Evolutionary conservation across 306 rosid genomes (phyloP).

Genomic region (Nissolia schottii): DNA sequence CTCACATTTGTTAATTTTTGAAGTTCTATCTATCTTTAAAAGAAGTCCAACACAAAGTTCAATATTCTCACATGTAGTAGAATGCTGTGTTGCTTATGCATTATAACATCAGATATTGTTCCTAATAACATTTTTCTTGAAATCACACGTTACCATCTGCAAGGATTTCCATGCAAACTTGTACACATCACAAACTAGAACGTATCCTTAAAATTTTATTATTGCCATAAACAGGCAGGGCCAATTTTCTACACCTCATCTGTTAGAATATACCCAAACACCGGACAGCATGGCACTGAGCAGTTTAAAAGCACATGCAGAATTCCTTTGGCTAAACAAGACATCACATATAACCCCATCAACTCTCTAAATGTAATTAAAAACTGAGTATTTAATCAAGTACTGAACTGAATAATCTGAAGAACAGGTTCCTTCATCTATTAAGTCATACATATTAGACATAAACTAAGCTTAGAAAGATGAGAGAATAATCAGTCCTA

Average conservation of each 20-base stretch:
- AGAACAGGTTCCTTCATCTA: slow-evolving; percentile 36
- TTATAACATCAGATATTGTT: background rate
- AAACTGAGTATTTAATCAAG: slow-evolving; percentile 18
- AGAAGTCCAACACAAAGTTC: background rate
- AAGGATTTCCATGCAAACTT: background rate
- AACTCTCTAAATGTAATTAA: slow-evolving; percentile 27
- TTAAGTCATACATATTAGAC: slow-evolving; percentile 31
- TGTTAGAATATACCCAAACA: background rate
- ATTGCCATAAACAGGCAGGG: background rate
- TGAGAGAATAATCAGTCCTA: slow-evolving; percentile 28
- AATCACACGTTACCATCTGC: background rate
- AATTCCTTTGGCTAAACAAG: slow-evolving; percentile 4
- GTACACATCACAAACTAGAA: background rate
- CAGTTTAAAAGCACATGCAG: background rate
- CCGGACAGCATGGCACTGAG: background rate
- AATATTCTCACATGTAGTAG: background rate
- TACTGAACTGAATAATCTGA: slow-evolving; percentile 36
- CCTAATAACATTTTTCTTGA: background rate
- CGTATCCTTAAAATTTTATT: background rate
- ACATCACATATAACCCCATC: background rate
- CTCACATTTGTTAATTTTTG: background rate
- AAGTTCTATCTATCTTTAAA: background rate
- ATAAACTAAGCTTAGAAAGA: slow-evolving; percentile 34
- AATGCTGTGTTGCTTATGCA: background rate
- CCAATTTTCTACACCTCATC: background rate